These are phyloP conservation scores for Symmetrospora coprosmae DNA, from an alignment of 768 basidiomycete species.

Conservation along the genomic window DNA sequence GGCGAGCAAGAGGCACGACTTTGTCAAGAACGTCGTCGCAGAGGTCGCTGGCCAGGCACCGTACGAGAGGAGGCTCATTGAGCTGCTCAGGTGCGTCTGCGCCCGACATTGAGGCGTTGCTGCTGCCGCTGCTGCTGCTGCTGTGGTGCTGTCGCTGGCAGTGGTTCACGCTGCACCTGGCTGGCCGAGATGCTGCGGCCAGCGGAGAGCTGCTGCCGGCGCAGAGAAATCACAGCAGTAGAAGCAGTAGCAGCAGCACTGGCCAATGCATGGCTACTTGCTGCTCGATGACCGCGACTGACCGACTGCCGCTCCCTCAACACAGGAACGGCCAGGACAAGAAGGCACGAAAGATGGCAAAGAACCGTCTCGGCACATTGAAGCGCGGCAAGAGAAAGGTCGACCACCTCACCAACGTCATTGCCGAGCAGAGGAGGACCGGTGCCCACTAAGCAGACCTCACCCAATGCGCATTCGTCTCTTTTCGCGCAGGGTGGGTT, in stretches of 20 bases:
- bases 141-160: no score
- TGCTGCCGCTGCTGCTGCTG: no score
- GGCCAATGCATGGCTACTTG: no score
- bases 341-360: constrained; percentile 97
- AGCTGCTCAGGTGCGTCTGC: constrained; percentile 45
- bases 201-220: no score
- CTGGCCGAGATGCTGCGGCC: no score
- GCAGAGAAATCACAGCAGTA: no score
- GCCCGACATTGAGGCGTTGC: no score
- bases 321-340: constrained; percentile 57
- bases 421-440: constrained; percentile 43
- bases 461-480: no score
- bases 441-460: constrained; percentile 30
- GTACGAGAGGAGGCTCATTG: constrained; percentile 95
- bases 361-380: constrained; percentile 99
- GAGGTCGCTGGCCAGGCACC: constrained; percentile 97
- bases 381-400: constrained; percentile 96
- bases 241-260: no score
- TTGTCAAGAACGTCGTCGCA: constrained; percentile 81
- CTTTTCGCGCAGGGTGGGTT: background rate
- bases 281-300: no score
- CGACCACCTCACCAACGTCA: constrained; percentile 81
- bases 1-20: constrained; percentile 74
- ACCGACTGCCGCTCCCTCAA: background rate
- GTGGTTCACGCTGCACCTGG: no score